These are phyloP conservation scores for Panicum miliaceum DNA, from an alignment of 176 grass and related monocot genomes.

Conservation along the genomic window DNA sequence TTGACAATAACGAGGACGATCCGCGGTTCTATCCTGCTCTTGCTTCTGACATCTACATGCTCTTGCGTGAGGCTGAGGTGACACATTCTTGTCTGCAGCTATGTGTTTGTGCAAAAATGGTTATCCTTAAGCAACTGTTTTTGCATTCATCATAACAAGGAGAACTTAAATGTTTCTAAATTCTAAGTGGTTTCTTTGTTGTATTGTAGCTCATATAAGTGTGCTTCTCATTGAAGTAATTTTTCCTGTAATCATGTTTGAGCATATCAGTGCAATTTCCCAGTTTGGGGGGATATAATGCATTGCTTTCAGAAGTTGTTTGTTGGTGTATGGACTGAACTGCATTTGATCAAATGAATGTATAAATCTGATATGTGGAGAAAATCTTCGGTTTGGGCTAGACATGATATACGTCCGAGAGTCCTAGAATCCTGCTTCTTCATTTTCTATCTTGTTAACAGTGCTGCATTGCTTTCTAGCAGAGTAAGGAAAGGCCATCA, in stretches of 20 bases:
- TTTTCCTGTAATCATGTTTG: neutral
- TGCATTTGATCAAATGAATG: neutral
- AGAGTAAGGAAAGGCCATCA: conserved; percentile 84
- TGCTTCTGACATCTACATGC: conserved; percentile 89
- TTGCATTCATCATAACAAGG: neutral
- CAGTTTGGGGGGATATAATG: neutral
- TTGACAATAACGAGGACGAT: conserved; percentile 68
- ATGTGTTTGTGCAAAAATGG: neutral
- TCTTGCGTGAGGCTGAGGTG: conserved; percentile 88
- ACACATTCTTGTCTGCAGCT: conserved; percentile 2
- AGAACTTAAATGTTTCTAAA: neutral
- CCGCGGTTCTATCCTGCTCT: conserved; percentile 83
- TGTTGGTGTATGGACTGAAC: neutral
- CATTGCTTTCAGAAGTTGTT: neutral
- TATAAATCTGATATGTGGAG: neutral
- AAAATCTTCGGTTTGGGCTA: neutral
- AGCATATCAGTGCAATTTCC: neutral
- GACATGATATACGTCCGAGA: neutral
- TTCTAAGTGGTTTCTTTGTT: too few species aligned
- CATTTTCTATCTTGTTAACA: conserved; percentile 8
- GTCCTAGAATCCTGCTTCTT: neutral
- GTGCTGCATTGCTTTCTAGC: conserved; percentile 28
- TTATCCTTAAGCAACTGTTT: conserved; percentile 7
- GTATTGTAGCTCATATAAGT: too few species aligned
- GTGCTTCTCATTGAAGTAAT: neutral